Evolutionary conservation across 352 stramenopile species (phyloP).

Genomic region (Globisporangium mamillatum): DNA sequence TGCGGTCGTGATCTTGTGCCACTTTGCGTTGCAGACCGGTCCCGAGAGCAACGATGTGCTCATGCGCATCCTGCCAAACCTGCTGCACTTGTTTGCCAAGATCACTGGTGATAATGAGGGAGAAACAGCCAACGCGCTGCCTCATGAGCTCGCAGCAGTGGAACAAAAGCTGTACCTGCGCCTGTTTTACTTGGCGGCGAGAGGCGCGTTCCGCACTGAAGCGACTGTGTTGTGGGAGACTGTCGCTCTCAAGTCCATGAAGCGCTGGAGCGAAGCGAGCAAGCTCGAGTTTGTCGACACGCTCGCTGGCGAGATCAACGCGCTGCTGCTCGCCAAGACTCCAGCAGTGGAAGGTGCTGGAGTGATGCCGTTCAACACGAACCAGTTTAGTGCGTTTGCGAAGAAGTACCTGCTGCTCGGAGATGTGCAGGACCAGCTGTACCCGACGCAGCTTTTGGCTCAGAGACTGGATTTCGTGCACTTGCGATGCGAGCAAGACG

Average conservation of each 20-base stretch:
- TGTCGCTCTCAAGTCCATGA: conserved; percentile 32
- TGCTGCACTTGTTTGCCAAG: conserved; percentile 57
- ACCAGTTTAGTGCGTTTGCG: conserved; percentile 46
- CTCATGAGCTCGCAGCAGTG: conserved; percentile 49
- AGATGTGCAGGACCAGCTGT: conserved; percentile 29
- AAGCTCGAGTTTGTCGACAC: conserved; percentile 41
- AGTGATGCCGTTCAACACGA: conserved; percentile 37
- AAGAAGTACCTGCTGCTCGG: conserved; percentile 49
- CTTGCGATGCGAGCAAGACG: conserved; percentile 27
- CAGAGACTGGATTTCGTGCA: conserved; percentile 55
- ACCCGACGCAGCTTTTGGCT: conserved; percentile 28
- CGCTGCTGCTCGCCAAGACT: conserved; percentile 34
- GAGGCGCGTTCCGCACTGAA: conserved; percentile 47
- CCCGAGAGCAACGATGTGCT: conserved; percentile 36
- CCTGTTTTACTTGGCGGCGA: conserved; percentile 58
- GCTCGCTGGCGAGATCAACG: conserved; percentile 54
- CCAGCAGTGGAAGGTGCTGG: conserved; percentile 4
- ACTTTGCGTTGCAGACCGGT: conserved; percentile 54
- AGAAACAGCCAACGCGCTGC: conserved; percentile 19
- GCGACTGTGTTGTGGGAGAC: conserved; percentile 47
- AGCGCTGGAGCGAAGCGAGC: conserved; percentile 37
- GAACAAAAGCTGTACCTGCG: conserved; percentile 52
- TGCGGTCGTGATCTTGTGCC: conserved; percentile 65
- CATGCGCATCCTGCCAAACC: conserved; percentile 57
- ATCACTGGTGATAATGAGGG: conserved; percentile 16